Base-by-base conservation (phyloP, 225 moss, liverwort and hornwort genomes). In the Bryoerythrophyllum caledonicum region DNA sequence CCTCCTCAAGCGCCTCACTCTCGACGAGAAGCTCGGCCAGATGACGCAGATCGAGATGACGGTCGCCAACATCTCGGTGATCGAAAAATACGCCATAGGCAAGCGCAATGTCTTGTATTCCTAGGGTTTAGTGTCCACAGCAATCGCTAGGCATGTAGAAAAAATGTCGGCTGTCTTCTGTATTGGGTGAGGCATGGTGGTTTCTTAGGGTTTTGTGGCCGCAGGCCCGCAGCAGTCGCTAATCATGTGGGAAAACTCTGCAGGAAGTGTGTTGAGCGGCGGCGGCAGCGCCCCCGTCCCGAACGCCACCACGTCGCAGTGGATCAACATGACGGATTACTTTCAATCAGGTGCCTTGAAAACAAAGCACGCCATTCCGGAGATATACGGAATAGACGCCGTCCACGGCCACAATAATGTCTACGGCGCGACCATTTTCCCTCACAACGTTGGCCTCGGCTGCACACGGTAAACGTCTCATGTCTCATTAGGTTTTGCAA, bases 371-470 rank as follows among this genome's bases (percentile, higher is more conserved):
- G 65, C 63, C 25, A 97, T 94, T 70, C 97, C 97, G 2, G 77
- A 86, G 35, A 80, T 97, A 0, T 94, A 97, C n/a, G 97, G 97
- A 16, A 86, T 94, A 15, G 97, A 97, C 58, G 97, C 97, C 15
- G 87, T 97, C 6, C 97, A 97, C 57, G 97, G 97, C 14, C 91
- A 97, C 82, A 97, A 91, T 75, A 93, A 86, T 48, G 90, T 97
- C 7, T 84, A 81, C 11, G 91, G 90, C 6, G 94, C 94, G 0
- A 94, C 93, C n/a, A 63, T 94, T 11, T 97, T 86, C 65, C 97
- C 97, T 0, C 97, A 97, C 82, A 97, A 97, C 27, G 28, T 97
- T 23, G 94, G 90, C 2, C 85, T 97, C 16, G 97, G 97, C 5
- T 82, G 87, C 74, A 85, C 94, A 2, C 77, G 91, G 80, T 80